Evolutionary conservation across 2,329 filamentous ascomycete species (phyloP), one percentile per base, ranked within the genome.

Genomic region (Aureobasidium zeae): DNA sequence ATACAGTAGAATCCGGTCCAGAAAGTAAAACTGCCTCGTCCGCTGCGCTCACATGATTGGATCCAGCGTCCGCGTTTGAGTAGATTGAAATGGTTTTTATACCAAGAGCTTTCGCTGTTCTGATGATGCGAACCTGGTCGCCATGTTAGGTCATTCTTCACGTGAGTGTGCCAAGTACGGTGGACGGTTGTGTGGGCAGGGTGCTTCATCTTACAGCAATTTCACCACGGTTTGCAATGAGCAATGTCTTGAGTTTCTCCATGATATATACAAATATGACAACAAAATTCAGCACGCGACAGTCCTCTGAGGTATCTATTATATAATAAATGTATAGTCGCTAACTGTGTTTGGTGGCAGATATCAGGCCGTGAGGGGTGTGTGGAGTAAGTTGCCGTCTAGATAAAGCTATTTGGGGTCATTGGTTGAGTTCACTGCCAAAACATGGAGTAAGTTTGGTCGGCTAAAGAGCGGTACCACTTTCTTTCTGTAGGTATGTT

Each of bases 11-110:
- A 52, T 70, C 67, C 12, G 63, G 57, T 0, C 71, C 71, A 0
- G 63, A 58, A 10, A 79, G 63, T 1, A 72, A 55, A 4, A 73
- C 59, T 2, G 74, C 68, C 45, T 72, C 64, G 46, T 77, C 72
- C 11, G 76, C 75, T 13, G 66, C 57, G 2, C 60, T 62, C 2
- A 77, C 72, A 57, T 79, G 75, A 5, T 65, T 59, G 0, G 73
- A 76, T 1, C 69, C 65, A 6, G 70, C 66, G 56, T 79, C 76
- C 7, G 71, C 64, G 25, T 69, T 63, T 0, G 76, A 74, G 50
- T 77, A 77, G n/a, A 80, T 68, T 1, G 74, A 68, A 44, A 79
- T 64, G 0, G 70, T 76, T 34, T 59, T 63, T 45, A 79, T 64
- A 10, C 62, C 62, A 3, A 77, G 58, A 29, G 60, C 61, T 58